Evolutionary conservation across 2,329 filamentous ascomycete species (phyloP).

Genomic region (Aspergillus aculeatus): DNA sequence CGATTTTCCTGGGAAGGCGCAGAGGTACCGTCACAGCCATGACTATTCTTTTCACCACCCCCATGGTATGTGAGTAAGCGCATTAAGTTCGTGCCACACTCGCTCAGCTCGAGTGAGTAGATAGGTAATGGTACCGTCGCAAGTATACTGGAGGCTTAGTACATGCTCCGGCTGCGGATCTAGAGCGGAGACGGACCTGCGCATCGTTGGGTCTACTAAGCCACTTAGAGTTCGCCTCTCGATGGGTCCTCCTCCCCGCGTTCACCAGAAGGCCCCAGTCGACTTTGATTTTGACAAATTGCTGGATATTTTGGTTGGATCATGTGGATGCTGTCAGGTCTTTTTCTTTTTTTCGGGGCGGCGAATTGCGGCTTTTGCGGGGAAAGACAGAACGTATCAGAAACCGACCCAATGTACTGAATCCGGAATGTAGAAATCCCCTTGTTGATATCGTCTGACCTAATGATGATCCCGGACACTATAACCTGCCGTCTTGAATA

Average conservation of each 20-base stretch:
- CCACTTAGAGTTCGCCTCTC: slow-evolving; percentile 19
- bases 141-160: slow-evolving; percentile 19
- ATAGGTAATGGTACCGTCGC: slow-evolving; percentile 15
- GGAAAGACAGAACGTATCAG: slow-evolving; percentile 29
- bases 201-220: slow-evolving; percentile 14
- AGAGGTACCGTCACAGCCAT: slow-evolving; percentile 13
- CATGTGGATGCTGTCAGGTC: slow-evolving; percentile 29
- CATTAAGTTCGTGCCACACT: slow-evolving; percentile 15
- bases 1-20: slow-evolving; percentile 13
- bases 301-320: slow-evolving; percentile 23
- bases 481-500: slow-evolving; percentile 16
- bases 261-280: slow-evolving; percentile 17
- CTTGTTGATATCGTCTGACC: slow-evolving; percentile 27
- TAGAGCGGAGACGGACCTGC: slow-evolving; percentile 17
- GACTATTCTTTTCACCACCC: slow-evolving; percentile 9
- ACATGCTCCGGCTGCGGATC: slow-evolving; percentile 18
- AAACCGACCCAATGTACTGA: slow-evolving; percentile 17
- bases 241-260: slow-evolving; percentile 16
- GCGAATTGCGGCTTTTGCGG: slow-evolving; percentile 31
- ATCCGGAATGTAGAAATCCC: slow-evolving; percentile 21
- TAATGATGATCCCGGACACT: slow-evolving; percentile 20
- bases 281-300: slow-evolving; percentile 21
- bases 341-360: slow-evolving; percentile 25
- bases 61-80: slow-evolving; percentile 13
- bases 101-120: slow-evolving; percentile 3